These are phyloP conservation scores for Phyllosticta paracitricarpa DNA, from an alignment of 2,329 filamentous ascomycete genomes.

Conservation along the genomic window DNA sequence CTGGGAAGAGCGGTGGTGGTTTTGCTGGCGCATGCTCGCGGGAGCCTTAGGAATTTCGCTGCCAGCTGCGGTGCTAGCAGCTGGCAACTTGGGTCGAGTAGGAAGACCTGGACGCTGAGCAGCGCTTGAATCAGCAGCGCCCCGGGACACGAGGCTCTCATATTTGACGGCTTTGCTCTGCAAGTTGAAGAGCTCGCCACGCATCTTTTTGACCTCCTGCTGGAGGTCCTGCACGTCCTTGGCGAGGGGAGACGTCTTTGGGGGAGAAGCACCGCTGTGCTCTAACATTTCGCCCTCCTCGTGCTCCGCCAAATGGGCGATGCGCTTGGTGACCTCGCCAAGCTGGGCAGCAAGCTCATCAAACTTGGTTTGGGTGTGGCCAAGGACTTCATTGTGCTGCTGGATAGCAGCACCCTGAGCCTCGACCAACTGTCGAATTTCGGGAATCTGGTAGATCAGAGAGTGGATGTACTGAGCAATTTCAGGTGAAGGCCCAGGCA, in stretches of 20 bases:
- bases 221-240: not conserved
- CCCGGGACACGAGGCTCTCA: not conserved
- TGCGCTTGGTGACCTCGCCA: not conserved
- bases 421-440: not conserved
- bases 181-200: not conserved
- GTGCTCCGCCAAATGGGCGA: not conserved
- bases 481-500: not conserved
- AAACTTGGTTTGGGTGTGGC: not conserved
- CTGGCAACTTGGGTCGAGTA: not conserved
- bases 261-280: not conserved
- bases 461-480: not conserved
- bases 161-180: not conserved
- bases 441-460: not conserved
- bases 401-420: not conserved
- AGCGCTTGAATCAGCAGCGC: not conserved
- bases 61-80: not conserved
- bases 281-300: not conserved
- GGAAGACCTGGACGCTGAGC: not conserved
- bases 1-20: not conserved
- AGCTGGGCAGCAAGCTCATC: not conserved
- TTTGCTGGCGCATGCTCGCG: not conserved
- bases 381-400: not conserved
- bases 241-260: not conserved
- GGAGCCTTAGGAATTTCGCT: not conserved
- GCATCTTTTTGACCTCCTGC: not conserved